Base-by-base conservation (phyloP, 805 yeast species). In the Wickerhamomyces alni region DNA sequence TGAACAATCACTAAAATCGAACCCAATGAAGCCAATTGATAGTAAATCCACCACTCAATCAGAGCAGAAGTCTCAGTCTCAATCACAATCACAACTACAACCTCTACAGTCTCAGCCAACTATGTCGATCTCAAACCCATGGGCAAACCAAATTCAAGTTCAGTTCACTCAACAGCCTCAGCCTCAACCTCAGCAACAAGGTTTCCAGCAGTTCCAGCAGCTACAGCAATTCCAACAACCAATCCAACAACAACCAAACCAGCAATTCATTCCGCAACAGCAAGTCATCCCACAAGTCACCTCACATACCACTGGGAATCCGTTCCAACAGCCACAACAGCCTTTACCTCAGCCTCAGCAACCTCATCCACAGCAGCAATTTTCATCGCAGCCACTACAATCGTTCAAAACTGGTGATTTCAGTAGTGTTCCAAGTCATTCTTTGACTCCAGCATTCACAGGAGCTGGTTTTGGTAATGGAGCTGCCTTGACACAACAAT, bases 401-500 rank as follows among this genome's bases (percentile, higher is more conserved):
- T 26, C 42, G 5, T 45, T 40, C 28, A 38, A 35, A 21, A 41
- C 55, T 12, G 56, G 51, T 34, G 27, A 41, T 34, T 50, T 38
- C 51, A 50, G 45, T 44, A 44, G 41, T 5, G 39, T 29, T 33
- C 48, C 52, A 37, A 36, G 39, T 24, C 13, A 42, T 9, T 12
- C 39, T 2, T 31, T 64, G 12, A 56, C 51, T 15, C 59, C 66
- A 15, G 51, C 65, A 4, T 67, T 60, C 45, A 76, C 82, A 6
- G 82, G 82, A 12, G 70, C 70, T 27, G 84, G 83, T 0, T 77
- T 77, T 57, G 82, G 82, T 11, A 79, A 28, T 16, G 77, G 2
- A 72, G 31, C 38, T 17, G 38, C 38, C 4, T 34, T 46, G 12
- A 43, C 42, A 27, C 53, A 41, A 25, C 49, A 47, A 32, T 43